A percentile compares a stretch with the other conserved stretches of the same genome.
phyloP scores from a whole-genome alignment of 1,284 basidiomycete species.

The Naganishia cerealis region DNA sequence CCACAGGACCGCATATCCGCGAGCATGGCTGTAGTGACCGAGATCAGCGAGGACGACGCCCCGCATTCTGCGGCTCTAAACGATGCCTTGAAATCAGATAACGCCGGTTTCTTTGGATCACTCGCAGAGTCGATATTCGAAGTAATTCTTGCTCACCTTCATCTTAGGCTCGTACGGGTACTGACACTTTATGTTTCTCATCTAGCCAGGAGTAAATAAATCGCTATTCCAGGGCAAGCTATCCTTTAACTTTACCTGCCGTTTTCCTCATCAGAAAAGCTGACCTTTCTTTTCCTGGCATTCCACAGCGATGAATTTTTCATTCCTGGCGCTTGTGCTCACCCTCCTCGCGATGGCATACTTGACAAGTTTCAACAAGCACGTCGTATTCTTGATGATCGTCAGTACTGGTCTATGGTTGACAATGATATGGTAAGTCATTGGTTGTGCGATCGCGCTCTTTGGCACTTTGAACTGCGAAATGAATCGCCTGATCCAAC shows the following conservation, averaged over 20 bases:
- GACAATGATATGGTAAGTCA: slow-evolving; percentile 49
- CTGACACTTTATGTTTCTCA: not conserved
- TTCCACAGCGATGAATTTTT: slow-evolving; percentile 51
- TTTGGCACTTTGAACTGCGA: not conserved
- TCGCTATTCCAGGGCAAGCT: slow-evolving; percentile 47
- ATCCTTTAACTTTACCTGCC: not conserved
- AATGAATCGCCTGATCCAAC: not conserved
- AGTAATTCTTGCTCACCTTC: slow-evolving; percentile 37
- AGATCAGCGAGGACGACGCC: slow-evolving; percentile 8
- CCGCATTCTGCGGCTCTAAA: no score
- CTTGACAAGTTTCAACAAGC: slow-evolving; percentile 49
- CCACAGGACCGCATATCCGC: not conserved
- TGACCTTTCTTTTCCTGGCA: not conserved
- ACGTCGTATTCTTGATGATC: slow-evolving; percentile 46
- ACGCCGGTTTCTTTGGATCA: slow-evolving; percentile 42
- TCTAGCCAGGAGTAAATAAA: slow-evolving; percentile 49
- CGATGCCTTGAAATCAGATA: not conserved
- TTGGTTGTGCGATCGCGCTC: not conserved
- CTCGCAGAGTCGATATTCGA: slow-evolving; percentile 50
- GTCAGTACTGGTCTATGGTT: slow-evolving; percentile 46
- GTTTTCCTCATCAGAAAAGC: slow-evolving; percentile 6
- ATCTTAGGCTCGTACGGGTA: not conserved
- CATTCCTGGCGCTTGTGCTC: slow-evolving; percentile 50
- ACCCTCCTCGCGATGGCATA: slow-evolving; percentile 47
- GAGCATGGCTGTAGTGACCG: slow-evolving; percentile 11